Conservation (phyloP, 805 yeast species). For the Isabelozyma heimii region DNA sequence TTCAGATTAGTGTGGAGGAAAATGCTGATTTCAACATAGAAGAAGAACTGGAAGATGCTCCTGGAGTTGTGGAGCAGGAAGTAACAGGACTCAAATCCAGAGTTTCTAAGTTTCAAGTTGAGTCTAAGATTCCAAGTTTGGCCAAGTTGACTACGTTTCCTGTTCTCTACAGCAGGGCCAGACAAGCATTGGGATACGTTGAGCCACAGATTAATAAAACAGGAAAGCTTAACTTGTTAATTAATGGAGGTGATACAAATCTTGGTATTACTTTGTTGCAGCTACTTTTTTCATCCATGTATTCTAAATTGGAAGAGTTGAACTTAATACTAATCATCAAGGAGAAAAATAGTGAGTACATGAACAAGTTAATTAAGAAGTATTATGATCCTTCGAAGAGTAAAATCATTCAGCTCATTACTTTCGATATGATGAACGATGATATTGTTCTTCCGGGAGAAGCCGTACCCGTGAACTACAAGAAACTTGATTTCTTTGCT, state of each 20-base stretch:
- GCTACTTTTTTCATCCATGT: constrained; percentile 25
- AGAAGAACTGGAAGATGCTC: background rate
- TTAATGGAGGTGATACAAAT: constrained; percentile 43
- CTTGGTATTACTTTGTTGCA: constrained; percentile 37
- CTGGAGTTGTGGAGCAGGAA: background rate
- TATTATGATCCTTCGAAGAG: constrained; percentile 17
- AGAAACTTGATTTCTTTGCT: constrained; percentile 38
- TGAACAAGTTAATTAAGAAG: constrained; percentile 15
- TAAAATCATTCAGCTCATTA: constrained; percentile 21
- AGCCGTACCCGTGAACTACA: constrained; percentile 28
- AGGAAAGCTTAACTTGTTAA: constrained; percentile 26
- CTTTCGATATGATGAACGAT: constrained; percentile 32
- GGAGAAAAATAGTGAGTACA: constrained; percentile 15
- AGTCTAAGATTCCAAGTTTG: constrained; percentile 19
- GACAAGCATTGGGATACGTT: constrained; percentile 29
- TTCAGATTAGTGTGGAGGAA: constrained; percentile 4
- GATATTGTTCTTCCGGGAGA: constrained; percentile 37
- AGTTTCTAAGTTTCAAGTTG: background rate
- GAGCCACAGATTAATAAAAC: constrained; percentile 10
- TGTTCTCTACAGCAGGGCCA: constrained; percentile 34
- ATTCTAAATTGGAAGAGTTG: constrained; percentile 17
- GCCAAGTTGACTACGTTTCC: constrained; percentile 34
- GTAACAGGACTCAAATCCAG: background rate
- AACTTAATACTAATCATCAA: constrained; percentile 31
- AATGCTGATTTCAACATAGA: constrained; percentile 13